Evolutionary conservation across 2,329 filamentous ascomycete species (phyloP).

Genomic region (Ophiostoma triangulosporum): DNA sequence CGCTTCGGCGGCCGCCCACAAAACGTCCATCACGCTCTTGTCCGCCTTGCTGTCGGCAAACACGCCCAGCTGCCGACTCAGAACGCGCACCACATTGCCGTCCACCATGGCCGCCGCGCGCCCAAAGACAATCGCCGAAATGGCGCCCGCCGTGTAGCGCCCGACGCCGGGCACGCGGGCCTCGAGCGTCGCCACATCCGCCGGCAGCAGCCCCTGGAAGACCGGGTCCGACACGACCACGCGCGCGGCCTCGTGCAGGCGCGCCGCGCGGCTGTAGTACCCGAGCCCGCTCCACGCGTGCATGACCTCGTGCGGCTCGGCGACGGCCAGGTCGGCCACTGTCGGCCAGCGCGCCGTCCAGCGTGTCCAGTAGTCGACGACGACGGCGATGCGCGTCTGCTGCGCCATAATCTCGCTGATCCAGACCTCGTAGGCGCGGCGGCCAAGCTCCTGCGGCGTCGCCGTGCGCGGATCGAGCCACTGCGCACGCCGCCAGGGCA

Average conservation of each 20-base stretch:
- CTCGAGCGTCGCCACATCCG: constrained; percentile 30
- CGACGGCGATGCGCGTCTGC: constrained; percentile 48
- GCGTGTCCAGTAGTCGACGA: constrained; percentile 48
- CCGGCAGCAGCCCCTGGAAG: constrained; percentile 36
- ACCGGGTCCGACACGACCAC: constrained; percentile 30
- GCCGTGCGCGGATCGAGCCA: constrained; percentile 35
- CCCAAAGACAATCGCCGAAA: constrained; percentile 50
- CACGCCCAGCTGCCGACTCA: constrained; percentile 46
- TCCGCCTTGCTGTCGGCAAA: constrained; percentile 43
- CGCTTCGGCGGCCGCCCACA: constrained; percentile 45
- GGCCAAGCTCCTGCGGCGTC: constrained; percentile 25
- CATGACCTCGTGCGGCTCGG: constrained; percentile 41
- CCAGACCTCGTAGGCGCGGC: constrained; percentile 51
- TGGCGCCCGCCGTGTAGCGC: constrained; percentile 48
- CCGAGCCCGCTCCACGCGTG: constrained; percentile 47
- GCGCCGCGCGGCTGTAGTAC: constrained; percentile 50
- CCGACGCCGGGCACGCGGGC: constrained; percentile 45
- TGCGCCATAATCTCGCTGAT: constrained; percentile 56
- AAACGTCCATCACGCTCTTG: constrained; percentile 34
- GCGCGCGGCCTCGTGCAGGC: constrained; percentile 44
- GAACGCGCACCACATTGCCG: constrained; percentile 47
- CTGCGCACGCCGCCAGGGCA: constrained; percentile 43
- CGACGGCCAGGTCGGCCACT: constrained; percentile 39
- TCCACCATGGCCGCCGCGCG: constrained; percentile 47
- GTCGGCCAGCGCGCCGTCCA: constrained; percentile 51